Percentiles rank a stretch among this genome's conserved stretches.
phyloP scores from a whole-genome alignment of 2,329 filamentous ascomycete species.

The Cordyceps farinosa region DNA sequence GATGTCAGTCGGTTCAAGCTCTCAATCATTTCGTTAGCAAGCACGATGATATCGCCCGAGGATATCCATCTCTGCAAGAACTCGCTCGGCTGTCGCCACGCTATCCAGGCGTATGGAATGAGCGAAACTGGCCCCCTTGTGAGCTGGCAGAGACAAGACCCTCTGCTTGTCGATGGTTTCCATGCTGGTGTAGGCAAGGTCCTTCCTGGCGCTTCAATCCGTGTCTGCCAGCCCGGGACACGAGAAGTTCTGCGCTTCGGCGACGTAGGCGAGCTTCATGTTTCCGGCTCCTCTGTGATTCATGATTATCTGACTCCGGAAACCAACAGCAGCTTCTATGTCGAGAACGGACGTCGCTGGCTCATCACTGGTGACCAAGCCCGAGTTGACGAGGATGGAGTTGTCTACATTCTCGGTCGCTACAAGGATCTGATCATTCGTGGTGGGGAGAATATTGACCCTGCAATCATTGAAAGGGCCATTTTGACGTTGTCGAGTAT shows the following conservation, averaged over 20 bases:
- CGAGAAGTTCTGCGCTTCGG: slow-evolving; percentile 28
- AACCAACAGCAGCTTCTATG: slow-evolving; percentile 33
- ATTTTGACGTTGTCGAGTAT: slow-evolving; percentile 33
- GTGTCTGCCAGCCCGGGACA: slow-evolving; percentile 34
- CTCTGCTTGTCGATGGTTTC: slow-evolving; percentile 29
- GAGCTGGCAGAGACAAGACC: slow-evolving; percentile 36
- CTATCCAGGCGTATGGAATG: slow-evolving; percentile 43
- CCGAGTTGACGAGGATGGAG: slow-evolving; percentile 34
- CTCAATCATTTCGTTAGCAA: slow-evolving; percentile 33
- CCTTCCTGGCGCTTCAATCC: slow-evolving; percentile 36
- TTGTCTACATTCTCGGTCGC: slow-evolving; percentile 38
- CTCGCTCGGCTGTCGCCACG: slow-evolving; percentile 30
- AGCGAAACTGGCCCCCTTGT: slow-evolving; percentile 41
- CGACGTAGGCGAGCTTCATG: slow-evolving; percentile 39
- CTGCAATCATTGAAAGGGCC: slow-evolving; percentile 33
- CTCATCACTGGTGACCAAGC: slow-evolving; percentile 41
- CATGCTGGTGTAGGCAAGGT: slow-evolving; percentile 41
- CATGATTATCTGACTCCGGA: slow-evolving; percentile 30
- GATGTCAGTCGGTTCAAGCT: slow-evolving; percentile 27
- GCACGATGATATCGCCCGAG: slow-evolving; percentile 29
- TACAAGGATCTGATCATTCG: slow-evolving; percentile 46
- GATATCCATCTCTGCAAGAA: slow-evolving; percentile 33
- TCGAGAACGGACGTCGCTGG: slow-evolving; percentile 34
- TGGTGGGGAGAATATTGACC: slow-evolving; percentile 43
- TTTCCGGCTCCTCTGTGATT: slow-evolving; percentile 36